Evolutionary conservation across 1,139 yeast species (phyloP).

Genomic region (Suhomyces yuchorum): DNA sequence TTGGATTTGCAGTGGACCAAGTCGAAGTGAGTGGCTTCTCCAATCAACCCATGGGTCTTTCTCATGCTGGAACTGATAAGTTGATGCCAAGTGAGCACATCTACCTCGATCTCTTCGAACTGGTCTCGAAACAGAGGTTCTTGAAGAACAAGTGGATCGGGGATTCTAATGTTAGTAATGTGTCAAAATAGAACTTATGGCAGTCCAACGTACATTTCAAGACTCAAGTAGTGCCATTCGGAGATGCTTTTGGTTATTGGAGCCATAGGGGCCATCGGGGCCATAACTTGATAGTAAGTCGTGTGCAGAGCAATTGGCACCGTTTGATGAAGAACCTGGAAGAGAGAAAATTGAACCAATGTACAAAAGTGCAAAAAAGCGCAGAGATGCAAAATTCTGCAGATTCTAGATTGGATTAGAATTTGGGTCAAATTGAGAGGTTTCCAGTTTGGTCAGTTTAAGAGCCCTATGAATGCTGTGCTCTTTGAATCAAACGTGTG

Average conservation of each 20-base stretch:
- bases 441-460: too few relatives aligned
- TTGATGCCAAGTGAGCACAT: slow-evolving; percentile 45
- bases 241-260: neutral
- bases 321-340: too few relatives aligned
- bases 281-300: slow-evolving; percentile 1
- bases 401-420: too few relatives aligned
- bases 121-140: slow-evolving; percentile 12
- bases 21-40: slow-evolving; percentile 45
- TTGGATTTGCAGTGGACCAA: slow-evolving; percentile 27
- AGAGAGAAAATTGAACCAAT: neutral
- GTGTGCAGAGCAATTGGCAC: slow-evolving; percentile 3
- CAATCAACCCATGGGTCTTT: slow-evolving; percentile 40
- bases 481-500: too few relatives aligned
- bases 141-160: slow-evolving; percentile 19
- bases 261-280: neutral
- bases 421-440: too few relatives aligned
- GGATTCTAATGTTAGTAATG: slow-evolving; percentile 17
- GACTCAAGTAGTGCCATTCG: slow-evolving; percentile 19
- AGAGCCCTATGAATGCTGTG: too few relatives aligned
- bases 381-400: neutral
- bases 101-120: slow-evolving; percentile 24
- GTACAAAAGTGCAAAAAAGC: neutral
- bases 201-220: slow-evolving; percentile 20
- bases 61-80: slow-evolving; percentile 33
- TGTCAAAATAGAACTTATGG: neutral